These are phyloP conservation scores for Phyllosticta paracitricarpa DNA, from an alignment of 2,329 filamentous ascomycete species.

Conservation along the genomic window DNA sequence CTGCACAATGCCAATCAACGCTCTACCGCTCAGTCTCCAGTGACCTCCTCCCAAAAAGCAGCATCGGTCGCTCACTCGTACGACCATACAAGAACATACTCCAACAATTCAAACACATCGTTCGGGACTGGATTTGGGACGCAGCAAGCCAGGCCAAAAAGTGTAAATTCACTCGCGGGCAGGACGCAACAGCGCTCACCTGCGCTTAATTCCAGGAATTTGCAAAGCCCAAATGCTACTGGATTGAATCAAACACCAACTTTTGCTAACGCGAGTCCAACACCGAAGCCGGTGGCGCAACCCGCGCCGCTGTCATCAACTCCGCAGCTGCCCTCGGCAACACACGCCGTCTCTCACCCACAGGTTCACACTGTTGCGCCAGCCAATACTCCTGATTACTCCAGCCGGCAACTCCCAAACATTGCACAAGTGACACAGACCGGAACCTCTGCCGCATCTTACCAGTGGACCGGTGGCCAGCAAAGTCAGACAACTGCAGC, in stretches of 20 bases:
- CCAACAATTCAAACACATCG: not conserved
- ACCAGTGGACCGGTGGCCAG: constrained; percentile 1
- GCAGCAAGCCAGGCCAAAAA: constrained; percentile 1
- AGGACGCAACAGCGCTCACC: not conserved
- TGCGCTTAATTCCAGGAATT: not conserved
- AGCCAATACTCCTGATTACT: not conserved
- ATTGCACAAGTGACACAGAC: constrained; percentile 3
- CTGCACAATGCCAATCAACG: constrained; percentile 3
- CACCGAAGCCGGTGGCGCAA: not conserved
- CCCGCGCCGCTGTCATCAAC: not conserved
- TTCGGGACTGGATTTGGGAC: not conserved
- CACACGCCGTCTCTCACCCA: not conserved
- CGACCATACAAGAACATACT: not conserved
- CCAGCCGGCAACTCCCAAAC: not conserved
- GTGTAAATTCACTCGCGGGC: constrained; percentile 3
- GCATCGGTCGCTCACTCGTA: not conserved
- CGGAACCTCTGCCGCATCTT: not conserved
- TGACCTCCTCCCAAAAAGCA: not conserved
- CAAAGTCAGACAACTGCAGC: not conserved
- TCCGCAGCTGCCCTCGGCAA: not conserved
- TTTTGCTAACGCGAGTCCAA: not conserved
- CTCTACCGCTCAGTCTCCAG: not conserved
- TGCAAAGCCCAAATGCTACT: not conserved
- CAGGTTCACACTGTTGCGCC: not conserved
- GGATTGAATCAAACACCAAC: not conserved